Base-by-base conservation (phyloP, 306 rosid genomes). In the Senna tora region DNA sequence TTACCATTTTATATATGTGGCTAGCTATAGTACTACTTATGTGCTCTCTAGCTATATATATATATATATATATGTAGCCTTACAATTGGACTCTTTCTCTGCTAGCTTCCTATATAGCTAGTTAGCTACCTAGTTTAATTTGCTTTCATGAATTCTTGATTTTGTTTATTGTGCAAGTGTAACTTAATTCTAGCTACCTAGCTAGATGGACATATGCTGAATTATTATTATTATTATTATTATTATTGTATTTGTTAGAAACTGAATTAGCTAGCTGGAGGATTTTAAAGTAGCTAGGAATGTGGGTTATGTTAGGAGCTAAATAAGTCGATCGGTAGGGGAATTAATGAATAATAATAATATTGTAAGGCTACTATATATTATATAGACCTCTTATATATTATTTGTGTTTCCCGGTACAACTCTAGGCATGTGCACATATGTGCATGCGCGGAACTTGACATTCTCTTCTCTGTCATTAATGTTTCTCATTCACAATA, bases 31-130 rank as follows among this genome's bases (percentile, higher is more conserved):
- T n/a, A n/a, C n/a, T n/a, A n/a, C n/a, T n/a, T n/a, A n/a, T n/a
- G n/a, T n/a, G n/a, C n/a, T 59, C 75, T 78, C 67, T 73, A 69
- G 65, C 41, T 65, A 65, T n/a, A n/a, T n/a, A n/a, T n/a, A n/a
- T n/a, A n/a, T n/a, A n/a, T n/a, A n/a, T n/a, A n/a, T 77, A 83
- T 79, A 84, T 77, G 85, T 79, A 84, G 82, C 47, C 74, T 77
- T 55, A 55, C 72, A n/a, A n/a, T 68, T 79, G 83, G 77, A 78
- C 75, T 69, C 62, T 55, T 64, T 25, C 22, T 77, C 22, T 77
- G 46, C 71, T 62, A 41, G 67, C 71, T 65, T 45, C n/a, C n/a
- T n/a, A n/a, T n/a, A n/a, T n/a, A n/a, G 46, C 71, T 62, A 41
- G 67, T 57, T 25, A 25, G 30, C 30, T 25, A 25, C 2, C 30